Evolutionary conservation across 768 basidiomycete genomes (phyloP), one percentile per base, ranked within the genome.

Genomic region (Cystobasidium tubakii): DNA sequence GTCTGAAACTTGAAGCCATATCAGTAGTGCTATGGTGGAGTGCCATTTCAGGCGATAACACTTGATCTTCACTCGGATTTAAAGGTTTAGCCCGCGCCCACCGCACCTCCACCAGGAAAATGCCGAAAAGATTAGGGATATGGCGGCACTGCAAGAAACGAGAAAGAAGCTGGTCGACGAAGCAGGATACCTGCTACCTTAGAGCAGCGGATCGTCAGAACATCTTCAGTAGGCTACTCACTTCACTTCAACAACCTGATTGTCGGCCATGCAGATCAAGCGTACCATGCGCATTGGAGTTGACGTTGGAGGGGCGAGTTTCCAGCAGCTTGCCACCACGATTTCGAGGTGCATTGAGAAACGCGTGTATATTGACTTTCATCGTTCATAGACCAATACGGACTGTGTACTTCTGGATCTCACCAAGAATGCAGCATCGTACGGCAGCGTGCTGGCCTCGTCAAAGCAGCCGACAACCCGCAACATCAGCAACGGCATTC

Each of bases 401-500:
- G 63, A 65, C 29, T 42, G 39, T 23, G 63, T 65, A 12, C 36
- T 65, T 9, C 34, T 65, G 39, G 63, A 65, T 46, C 36, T 46
- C 39, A 42, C 63, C 36, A 65, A 65, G 39, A 21, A 43, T 27
- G 31, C 63, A 42, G 39, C 36, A 6, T 27, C 23, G 36, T 42
- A 65, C 36, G 39, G 63, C 31, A 33, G 73, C 1, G 78, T 81
- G 2, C 73, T 80, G 1, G 79, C 79, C 3, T 74, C 76, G 27
- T 80, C 77, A 34, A 89, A 88, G 77, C 81, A 83, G 19, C 83
- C 83, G 0, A 88, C 88, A 0, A 88, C 88, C 0, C 77, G 84
- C 7, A 83, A 87, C 69, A 84, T 88, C 65, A 87, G 87, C 0
- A 81, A 81, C 17, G 88, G 88, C 34, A 88, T 89, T 65, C 85